Evolutionary conservation across 805 yeast species (phyloP), one percentile per base, ranked within the genome.

Genomic region (Spathaspora gorwiae): DNA sequence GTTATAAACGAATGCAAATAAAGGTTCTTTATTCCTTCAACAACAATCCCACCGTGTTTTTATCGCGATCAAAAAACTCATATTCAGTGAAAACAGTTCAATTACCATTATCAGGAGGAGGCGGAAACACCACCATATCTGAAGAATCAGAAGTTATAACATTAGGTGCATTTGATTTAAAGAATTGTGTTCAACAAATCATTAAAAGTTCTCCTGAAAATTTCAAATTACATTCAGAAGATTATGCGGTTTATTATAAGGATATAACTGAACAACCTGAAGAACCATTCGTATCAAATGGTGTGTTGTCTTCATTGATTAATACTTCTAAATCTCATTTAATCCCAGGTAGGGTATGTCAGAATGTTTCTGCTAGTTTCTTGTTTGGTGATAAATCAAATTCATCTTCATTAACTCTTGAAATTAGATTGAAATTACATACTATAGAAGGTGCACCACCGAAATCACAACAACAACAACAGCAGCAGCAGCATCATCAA

Each of bases 291-390:
- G 76, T 71, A 7, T 64, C 72, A 5, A 66, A 68, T 48, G 76
- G 76, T 4, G 65, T 61, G 7, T 54, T 71, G 42, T 64, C 73
- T 2, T 51, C 57, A 7, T 54, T 70, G 27, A 49, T 68, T 14
- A 37, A 54, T 26, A 50, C 62, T 31, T 43, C 63, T 5, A 57
- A 62, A 34, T 30, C 15, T 9, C 32, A 35, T 41, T 49, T 67
- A 29, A 66, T 73, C 5, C 70, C 83, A 5, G 78, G 84, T 10
- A 72, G 84, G 45, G 80, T 81, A 32, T 80, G 84, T 52, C 79
- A 78, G 45, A 81, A 76, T 54, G 68, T 81, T 43, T 70, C 80
- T 27, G 74, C 77, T 40, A 60, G 78, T 54, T 66, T 58, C 39
- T 49, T 63, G 14, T 63, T 63, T 55, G 68, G 68, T 55, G 72